Evolutionary conservation across 305 asterid species (phyloP), one percentile per base, ranked within the genome.

Genomic region (Fraxinus angustifolia): DNA sequence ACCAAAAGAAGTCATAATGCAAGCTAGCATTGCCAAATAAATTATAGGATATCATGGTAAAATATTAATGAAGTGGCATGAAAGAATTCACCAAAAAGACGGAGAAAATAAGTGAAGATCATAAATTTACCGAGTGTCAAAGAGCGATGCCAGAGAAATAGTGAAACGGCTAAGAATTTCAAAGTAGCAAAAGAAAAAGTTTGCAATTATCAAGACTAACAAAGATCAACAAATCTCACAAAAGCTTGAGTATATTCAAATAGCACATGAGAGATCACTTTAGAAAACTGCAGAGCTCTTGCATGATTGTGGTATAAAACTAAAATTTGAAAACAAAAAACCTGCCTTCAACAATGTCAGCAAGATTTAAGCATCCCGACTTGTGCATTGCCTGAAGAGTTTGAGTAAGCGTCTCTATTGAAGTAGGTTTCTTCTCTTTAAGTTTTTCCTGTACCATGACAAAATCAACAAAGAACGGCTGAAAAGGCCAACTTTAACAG

Each of bases 311-410:
- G 48, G 81, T 74, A 76, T 42, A 73, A 33, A 85, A 78, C 58
- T 68, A 38, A 26, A 53, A 36, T 11, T 40, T 38, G 53, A 80
- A 60, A 53, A 50, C 62, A 50, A 86, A 2, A 50, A 82, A 84
- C 99, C 99, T 96, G 53, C 82, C 99, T 94, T 96, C 99, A 85
- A 91, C 91, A 83, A 91, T 91, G 87, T 96, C 99, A 70, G 88
- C 78, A 72, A 94, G 96, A 87, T 85, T 93, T 81, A 96, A 87
- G 90, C 99, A 92, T 80, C 98, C 98, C 50, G 99, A 90, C 85
- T 91, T 91, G 90, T 93, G 90, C 98, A 96, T 93, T 78, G 97
- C 96, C 88, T 94, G 99, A 83, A 96, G 98, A 35, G 98, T 92
- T 84, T 91, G 98, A 53, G 86, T 85, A 65, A 96, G 98, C 33